Evolutionary conservation across 306 rosid genomes (phyloP), one percentile per base, ranked within the genome.

Genomic region (Comarum palustre): DNA sequence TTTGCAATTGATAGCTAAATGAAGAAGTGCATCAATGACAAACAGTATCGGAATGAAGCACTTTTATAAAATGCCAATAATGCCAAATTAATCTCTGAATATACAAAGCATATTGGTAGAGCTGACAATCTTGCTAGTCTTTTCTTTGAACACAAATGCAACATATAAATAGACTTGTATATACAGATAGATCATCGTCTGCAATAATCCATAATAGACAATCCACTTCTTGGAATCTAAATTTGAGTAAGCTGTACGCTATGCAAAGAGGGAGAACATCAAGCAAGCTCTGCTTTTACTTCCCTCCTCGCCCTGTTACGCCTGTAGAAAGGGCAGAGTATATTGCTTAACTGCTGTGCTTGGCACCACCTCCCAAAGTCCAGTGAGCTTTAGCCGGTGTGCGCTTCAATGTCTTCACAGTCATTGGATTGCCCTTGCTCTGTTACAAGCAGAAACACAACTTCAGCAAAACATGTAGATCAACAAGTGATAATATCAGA

Each of bases 401-500:
- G 60, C 97, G 87, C 84, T 70, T 91, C 89, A 89, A 50, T 58
- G 96, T 87, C 92, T 86, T 91, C 71, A 94, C 84, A 82, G 89
- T 96, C 36, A 95, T 50, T n/a, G 95, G 93, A 69, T 81, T 84
- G 79, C 76, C 77, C 88, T 84, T 81, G 77, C 93, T 67, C 99
- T 95, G 89, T 77, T n/a, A 76, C 69, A 78, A 52, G 57, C 55
- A 73, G 13, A 68, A 71, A 72, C 20, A 71, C 58, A 73, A 27
- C n/a, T 48, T 66, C 36, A 79, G 41, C 65, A 74, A 78, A 45
- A 51, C 36, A 46, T 0, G 10, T 20, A 12, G 6, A 9, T 32
- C 13, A 36, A 71, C n/a, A 34, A 36, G 25, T 15, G 20, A 38
- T 24, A 47, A 68, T 15, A n/a, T 65, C 5, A 59, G 24, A 2